phyloP scores from a whole-genome alignment of 73 alveolate species.

The Tetrahymena elliotti region DNA sequence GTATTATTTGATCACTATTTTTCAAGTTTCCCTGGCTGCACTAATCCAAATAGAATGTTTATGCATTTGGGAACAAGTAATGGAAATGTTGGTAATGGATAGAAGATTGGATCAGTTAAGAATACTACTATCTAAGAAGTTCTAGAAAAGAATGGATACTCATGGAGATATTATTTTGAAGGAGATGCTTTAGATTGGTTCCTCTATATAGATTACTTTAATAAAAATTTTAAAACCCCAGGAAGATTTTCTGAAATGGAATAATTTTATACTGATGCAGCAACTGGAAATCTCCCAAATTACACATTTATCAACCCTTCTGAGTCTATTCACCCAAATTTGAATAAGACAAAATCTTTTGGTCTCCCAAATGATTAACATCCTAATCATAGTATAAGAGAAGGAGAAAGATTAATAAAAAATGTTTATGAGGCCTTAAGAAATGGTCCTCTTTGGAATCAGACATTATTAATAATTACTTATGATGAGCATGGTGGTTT shows the following conservation, averaged over 20 bases:
- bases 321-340: neutral
- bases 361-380: neutral
- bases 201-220: neutral
- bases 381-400: constrained; percentile 2
- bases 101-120: neutral
- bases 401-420: neutral
- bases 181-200: constrained; percentile 1
- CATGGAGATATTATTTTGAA: neutral
- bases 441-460: constrained; percentile 6
- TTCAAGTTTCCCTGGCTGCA: neutral
- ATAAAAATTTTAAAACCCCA: neutral
- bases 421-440: constrained; percentile 5
- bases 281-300: neutral
- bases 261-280: neutral
- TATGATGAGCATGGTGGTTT: neutral
- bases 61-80: neutral
- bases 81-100: neutral
- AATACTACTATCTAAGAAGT: neutral
- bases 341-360: neutral
- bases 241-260: neutral
- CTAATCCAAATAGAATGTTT: neutral
- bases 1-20: neutral
- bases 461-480: neutral
- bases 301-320: neutral
- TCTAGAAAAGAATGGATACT: neutral